Percentiles rank a stretch among this genome's conserved stretches.
phyloP scores from a whole-genome alignment of 129 eudicot genomes.

The Dittrichia graveolens region DNA sequence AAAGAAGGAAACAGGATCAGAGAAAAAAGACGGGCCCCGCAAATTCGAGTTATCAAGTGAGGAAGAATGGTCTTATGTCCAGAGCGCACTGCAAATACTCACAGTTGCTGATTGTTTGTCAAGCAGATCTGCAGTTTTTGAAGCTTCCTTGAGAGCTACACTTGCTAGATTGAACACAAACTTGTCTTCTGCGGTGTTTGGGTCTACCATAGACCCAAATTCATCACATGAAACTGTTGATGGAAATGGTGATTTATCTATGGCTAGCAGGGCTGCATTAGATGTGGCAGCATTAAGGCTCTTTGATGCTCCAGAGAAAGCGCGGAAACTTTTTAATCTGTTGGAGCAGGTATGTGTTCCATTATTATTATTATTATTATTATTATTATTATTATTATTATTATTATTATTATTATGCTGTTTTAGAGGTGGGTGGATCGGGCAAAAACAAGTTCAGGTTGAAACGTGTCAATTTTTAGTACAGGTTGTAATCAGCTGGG shows the following conservation, averaged over 20 bases:
- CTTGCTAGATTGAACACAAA: constrained; percentile 92
- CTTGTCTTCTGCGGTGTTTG: constrained; percentile 70
- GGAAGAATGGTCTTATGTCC: constrained; percentile 99
- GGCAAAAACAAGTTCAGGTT: not conserved
- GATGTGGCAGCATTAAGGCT: constrained; percentile 94
- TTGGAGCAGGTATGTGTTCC: constrained; percentile 77
- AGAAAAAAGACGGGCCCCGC: constrained; percentile 67
- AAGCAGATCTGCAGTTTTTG: constrained; percentile 94
- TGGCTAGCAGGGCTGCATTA: constrained; percentile 80
- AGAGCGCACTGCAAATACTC: constrained; percentile 93
- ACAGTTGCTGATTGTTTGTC: constrained; percentile 89
- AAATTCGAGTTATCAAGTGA: constrained; percentile 84
- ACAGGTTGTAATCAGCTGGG: not conserved
- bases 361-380: not conserved
- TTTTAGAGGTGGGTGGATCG: not conserved
- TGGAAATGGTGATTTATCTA: constrained; percentile 62
- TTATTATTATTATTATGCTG: not conserved
- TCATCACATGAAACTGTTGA: constrained; percentile 47
- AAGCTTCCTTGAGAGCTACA: constrained; percentile 95
- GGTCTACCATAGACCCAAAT: constrained; percentile 72
- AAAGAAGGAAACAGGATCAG: constrained; percentile 65
- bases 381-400: too few relatives aligned
- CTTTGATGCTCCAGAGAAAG: constrained; percentile 82
- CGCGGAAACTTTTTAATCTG: constrained; percentile 81
- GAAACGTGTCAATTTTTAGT: not conserved